A percentile compares a stretch with the other conserved stretches of the same genome.
Evolutionary conservation across 805 yeast genomes (phyloP).

Genomic region (Lipomyces lipofer): DNA sequence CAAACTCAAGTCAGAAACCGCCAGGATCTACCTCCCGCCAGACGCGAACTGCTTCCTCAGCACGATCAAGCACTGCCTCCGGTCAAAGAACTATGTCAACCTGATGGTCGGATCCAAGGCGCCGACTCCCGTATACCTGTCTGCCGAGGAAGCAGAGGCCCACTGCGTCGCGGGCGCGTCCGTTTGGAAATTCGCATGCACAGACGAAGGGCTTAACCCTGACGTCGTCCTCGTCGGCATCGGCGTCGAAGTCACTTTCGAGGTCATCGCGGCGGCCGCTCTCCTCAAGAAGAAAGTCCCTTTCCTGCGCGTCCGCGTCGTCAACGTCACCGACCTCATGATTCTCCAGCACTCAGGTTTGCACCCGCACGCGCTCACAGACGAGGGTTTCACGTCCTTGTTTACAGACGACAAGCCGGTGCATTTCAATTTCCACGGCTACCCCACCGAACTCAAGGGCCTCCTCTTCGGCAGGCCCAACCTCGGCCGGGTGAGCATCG

Average conservation of each 20-base stretch:
- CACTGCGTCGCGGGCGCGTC: slow-evolving; percentile 33
- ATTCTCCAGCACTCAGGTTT: slow-evolving; percentile 20
- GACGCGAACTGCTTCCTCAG: slow-evolving; percentile 32
- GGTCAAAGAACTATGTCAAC: slow-evolving; percentile 27
- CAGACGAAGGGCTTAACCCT: slow-evolving; percentile 30
- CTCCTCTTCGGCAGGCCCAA: slow-evolving; percentile 28
- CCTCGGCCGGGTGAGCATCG: slow-evolving; percentile 23
- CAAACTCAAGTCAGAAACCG: slow-evolving; percentile 29
- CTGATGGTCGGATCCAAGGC: slow-evolving; percentile 32
- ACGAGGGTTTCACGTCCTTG: slow-evolving; percentile 20
- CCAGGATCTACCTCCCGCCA: slow-evolving; percentile 32
- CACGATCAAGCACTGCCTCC: slow-evolving; percentile 28
- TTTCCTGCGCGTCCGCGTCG: slow-evolving; percentile 29
- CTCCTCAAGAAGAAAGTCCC: slow-evolving; percentile 27
- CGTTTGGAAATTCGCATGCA: slow-evolving; percentile 32
- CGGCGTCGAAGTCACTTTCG: slow-evolving; percentile 33
- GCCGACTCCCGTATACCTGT: slow-evolving; percentile 26
- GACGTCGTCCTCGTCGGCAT: slow-evolving; percentile 32
- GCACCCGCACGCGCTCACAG: slow-evolving; percentile 30
- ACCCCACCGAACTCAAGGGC: slow-evolving; percentile 30
- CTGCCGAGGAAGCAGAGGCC: slow-evolving; percentile 31
- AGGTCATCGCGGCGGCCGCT: slow-evolving; percentile 31
- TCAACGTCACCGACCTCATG: slow-evolving; percentile 32
- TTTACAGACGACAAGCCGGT: slow-evolving; percentile 31
- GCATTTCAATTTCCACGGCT: slow-evolving; percentile 32